Percentiles rank a stretch among this genome's conserved stretches.
These are phyloP conservation scores for Tetracladium setigerum DNA, from an alignment of 495 filamentous ascomycete genomes.

Conservation along the genomic window DNA sequence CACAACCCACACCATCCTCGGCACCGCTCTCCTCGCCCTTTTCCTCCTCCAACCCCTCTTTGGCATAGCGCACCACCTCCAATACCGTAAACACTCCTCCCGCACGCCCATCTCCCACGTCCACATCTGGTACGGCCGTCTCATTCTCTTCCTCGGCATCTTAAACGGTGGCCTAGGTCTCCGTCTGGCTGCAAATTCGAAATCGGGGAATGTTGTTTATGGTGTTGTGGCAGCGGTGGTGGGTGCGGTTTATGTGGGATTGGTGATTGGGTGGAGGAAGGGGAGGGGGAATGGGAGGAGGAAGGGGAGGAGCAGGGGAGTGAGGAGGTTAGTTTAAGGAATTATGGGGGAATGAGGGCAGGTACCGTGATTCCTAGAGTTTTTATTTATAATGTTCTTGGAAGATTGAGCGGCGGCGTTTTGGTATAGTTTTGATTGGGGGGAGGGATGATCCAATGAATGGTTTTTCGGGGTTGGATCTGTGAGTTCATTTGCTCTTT, in stretches of 20 bases:
- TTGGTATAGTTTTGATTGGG: too few species aligned
- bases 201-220: constrained; percentile 42
- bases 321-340: too few species aligned
- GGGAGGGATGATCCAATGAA: too few species aligned
- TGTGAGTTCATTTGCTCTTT: too few species aligned
- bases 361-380: too few species aligned
- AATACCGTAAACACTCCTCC: constrained; percentile 36
- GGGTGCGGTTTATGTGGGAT: constrained; percentile 36
- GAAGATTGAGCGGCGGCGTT: too few species aligned
- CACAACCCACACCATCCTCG: constrained; percentile 37
- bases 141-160: constrained; percentile 53
- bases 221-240: constrained; percentile 49
- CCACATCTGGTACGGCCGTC: constrained; percentile 67
- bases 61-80: constrained; percentile 56
- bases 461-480: too few species aligned
- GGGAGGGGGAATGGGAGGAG: background rate
- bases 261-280: constrained; percentile 22
- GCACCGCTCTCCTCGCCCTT: constrained; percentile 35
- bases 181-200: constrained; percentile 29
- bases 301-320: too few species aligned
- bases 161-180: constrained; percentile 68
- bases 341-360: too few species aligned
- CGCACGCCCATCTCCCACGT: constrained; percentile 48
- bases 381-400: too few species aligned
- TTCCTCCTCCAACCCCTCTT: constrained; percentile 58